Evolutionary conservation across 2,329 filamentous ascomycete species (phyloP), one percentile per base, ranked within the genome.

Genomic region (Leptographium flavum): DNA sequence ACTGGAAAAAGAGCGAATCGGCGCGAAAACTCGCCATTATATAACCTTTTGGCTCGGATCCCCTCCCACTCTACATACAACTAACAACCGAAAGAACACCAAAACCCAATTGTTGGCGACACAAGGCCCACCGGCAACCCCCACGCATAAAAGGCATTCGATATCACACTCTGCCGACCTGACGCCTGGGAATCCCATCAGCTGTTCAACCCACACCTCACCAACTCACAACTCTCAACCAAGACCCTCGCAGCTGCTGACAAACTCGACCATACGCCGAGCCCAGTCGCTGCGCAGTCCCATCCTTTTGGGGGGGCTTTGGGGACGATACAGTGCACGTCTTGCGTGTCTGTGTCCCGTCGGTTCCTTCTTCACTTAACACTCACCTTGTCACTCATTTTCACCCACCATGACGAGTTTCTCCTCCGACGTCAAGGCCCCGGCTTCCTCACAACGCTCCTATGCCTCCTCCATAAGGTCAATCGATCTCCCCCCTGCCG

Each of bases 391-490:
- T 40, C 13, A 15, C 38, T 8, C 17, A 13, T n/a, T 15, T 15
- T 17, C 30, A 15, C 14, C 7, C 25, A 2, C 38, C 52, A 62
- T 63, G 59, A 52, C 60, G 48, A 58, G 50, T 54, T 52, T 43
- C 22, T 43, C 53, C 39, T 53, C 56, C 3, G 54, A 56, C 15
- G 51, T 55, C 45, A 58, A 55, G 51, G 62, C 64, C 49, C 57
- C 62, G 25, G 59, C 63, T 27, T 57, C 63, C 42, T 69, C 69
- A 45, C 59, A 64, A 51, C 66, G 64, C 42, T 73, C 69, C 22
- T 70, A 71, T 50, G 60, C 69, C 15, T 67, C 69, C 15, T 73
- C 69, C 9, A 57, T 73, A 53, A 67, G 63, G 52, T 73, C 70
- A 28, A 60, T 70, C 47, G 65, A 70, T 27, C 52, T 50, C 9